Percentiles rank a stretch among this genome's conserved stretches.
Evolutionary conservation across 2,329 filamentous ascomycete species (phyloP).

Genomic region (Cordyceps fumosorosea): DNA sequence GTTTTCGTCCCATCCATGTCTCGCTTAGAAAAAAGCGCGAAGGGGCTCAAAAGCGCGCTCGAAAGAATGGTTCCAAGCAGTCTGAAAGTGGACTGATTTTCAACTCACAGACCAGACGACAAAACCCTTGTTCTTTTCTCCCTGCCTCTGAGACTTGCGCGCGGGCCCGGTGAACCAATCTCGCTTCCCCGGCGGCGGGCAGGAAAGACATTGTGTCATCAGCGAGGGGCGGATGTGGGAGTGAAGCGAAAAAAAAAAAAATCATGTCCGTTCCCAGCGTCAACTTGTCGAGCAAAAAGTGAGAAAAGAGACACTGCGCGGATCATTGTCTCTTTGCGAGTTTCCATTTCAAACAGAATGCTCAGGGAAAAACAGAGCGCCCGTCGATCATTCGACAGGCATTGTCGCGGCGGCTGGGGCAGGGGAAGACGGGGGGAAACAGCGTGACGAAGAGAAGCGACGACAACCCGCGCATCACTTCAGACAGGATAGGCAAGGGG

Average conservation of each 20-base stretch:
- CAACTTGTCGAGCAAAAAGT: not conserved
- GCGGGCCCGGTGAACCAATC: not conserved
- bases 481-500: not conserved
- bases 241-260: not conserved
- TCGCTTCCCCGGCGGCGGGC: not conserved
- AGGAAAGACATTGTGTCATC: conserved; percentile 7
- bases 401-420: too few relatives aligned
- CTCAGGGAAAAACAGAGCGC: too few relatives aligned
- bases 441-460: too few relatives aligned
- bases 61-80: too few relatives aligned
- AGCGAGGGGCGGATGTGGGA: not conserved
- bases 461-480: too few relatives aligned
- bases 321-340: not conserved
- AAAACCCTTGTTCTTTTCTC: not conserved
- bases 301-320: not conserved
- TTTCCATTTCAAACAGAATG: too few relatives aligned
- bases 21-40: not conserved
- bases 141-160: not conserved
- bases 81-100: too few relatives aligned
- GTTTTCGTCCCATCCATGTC: not conserved
- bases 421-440: too few relatives aligned
- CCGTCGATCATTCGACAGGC: too few relatives aligned
- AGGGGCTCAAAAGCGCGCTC: not conserved
- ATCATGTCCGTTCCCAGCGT: not conserved
- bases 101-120: not conserved